Base-by-base conservation (phyloP, 176 grass and related monocot genomes). In the Musa itinerans region DNA sequence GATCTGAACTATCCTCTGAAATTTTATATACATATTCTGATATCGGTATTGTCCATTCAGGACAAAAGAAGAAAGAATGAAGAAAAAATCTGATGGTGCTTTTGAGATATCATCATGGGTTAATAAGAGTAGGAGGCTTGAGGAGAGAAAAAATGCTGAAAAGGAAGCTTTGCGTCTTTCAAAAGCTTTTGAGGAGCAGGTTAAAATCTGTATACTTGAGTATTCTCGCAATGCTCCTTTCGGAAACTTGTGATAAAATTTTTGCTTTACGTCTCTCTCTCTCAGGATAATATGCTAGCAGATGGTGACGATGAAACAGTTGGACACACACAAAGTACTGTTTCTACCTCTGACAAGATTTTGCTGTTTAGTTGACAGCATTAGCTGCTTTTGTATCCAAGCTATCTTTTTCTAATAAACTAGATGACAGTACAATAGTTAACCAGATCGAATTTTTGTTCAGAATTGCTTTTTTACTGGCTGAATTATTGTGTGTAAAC, bases 81-180 rank as follows among this genome's bases (percentile, higher is more conserved):
- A 94, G 81, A 89, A 86, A 62, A 89, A 85, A 2, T 59, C 71
- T 75, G 79, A 91, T 49, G 73, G 73, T 69, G 78, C 75, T 87
- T 89, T 76, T 69, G 91, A 94, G 78, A 78, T 99, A 77, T 74
- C 91, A 79, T 81, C 95, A 49, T 99, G 90, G 90, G 91, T 99
- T 53, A 84, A 80, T 27, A 94, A 89, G 80, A 91, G 84, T 81
- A 86, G 91, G 54, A 89, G 86, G 79, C 73, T 99, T 69, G 84
- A 94, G 22, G 95, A 92, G 70, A 89, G 89, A 82, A 83, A 81
- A 52, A 67, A 84, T 80, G 82, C 65, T 53, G 95, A 99, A 82
- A 85, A 73, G 55, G 95, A 91, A 85, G 85, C 95, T 59, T 80
- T 94, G 78, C 82, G 71, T 69, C 88, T 76, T 74, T 86, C 91